A percentile compares a stretch with the other conserved stretches of the same genome.
phyloP scores from a whole-genome alignment of 75 land plant species.

The Ceratopteris richardii region DNA sequence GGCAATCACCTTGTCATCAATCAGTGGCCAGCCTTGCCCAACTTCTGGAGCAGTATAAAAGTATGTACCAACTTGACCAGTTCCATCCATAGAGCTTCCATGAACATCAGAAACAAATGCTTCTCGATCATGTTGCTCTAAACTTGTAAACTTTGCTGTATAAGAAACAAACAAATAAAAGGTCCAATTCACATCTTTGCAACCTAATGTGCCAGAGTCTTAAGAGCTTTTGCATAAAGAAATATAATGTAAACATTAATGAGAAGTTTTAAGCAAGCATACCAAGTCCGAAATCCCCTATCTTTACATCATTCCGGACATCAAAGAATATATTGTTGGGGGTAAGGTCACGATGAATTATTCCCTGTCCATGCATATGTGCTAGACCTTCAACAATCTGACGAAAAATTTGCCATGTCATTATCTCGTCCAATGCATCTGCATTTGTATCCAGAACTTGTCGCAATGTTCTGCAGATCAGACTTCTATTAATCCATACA shows the following conservation, averaged over 20 bases:
- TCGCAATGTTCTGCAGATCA: constrained; percentile 72
- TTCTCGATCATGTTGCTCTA: constrained; percentile 85
- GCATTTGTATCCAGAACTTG: constrained; percentile 59
- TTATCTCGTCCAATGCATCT: constrained; percentile 46
- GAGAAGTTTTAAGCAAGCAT: constrained; percentile 1
- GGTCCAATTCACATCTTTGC: background rate
- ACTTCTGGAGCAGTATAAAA: constrained; percentile 99
- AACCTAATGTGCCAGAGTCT: too few relatives aligned
- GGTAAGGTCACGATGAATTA: constrained; percentile 94
- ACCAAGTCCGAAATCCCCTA: constrained; percentile 99
- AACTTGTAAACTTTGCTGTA: constrained; percentile 88
- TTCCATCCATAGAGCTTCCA: constrained; percentile 80
- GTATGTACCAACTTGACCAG: constrained; percentile 97
- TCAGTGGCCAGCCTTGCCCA: constrained; percentile 91
- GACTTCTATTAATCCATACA: background rate
- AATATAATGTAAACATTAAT: too few relatives aligned
- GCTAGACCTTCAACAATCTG: constrained; percentile 96
- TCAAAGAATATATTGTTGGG: constrained; percentile 95
- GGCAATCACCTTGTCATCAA: constrained; percentile 91
- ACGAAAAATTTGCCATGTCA: constrained; percentile 75
- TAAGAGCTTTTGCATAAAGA: too few relatives aligned
- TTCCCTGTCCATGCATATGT: constrained; percentile 95
- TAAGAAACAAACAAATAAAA: constrained; percentile 12
- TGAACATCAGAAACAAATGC: constrained; percentile 35
- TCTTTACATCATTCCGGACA: constrained; percentile 83